Percentiles rank a stretch among this genome's conserved stretches.
Conservation (phyloP, 805 yeast genomes). For the Monosporozyma aerobia region DNA sequence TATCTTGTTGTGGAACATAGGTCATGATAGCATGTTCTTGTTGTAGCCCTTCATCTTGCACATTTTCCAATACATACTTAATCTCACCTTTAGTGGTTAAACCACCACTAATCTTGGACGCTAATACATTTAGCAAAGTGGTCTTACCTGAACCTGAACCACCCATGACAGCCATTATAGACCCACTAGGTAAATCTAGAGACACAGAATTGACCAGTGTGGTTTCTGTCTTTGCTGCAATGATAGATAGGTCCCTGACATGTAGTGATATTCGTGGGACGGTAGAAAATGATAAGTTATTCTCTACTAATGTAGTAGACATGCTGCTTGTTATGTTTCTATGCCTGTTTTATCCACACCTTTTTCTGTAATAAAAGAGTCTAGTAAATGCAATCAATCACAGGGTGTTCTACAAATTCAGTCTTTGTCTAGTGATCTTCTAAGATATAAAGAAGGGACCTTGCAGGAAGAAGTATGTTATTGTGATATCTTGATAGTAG, state of each 20-base stretch:
- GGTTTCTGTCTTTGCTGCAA: slow-evolving; percentile 25
- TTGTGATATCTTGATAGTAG: no score
- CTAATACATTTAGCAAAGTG: slow-evolving; percentile 58
- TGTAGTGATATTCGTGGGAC: slow-evolving; percentile 18
- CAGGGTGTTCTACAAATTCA: no score
- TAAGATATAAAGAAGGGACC: no score
- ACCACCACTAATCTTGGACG: slow-evolving; percentile 39
- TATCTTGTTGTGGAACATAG: slow-evolving; percentile 70
- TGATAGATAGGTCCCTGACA: slow-evolving; percentile 21
- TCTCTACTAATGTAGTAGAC: slow-evolving; percentile 14
- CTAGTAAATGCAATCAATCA: no score
- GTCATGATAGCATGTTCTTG: slow-evolving; percentile 29
- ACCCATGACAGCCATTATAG: slow-evolving; percentile 73
- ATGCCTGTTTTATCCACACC: no score
- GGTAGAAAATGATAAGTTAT: slow-evolving; percentile 16
- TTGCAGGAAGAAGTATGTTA: no score
- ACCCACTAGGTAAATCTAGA: slow-evolving; percentile 49
- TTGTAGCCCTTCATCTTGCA: background rate
- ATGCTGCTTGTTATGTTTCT: background rate
- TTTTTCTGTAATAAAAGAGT: no score
- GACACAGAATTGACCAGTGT: slow-evolving; percentile 43
- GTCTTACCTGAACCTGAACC: slow-evolving; percentile 88
- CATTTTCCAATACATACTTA: slow-evolving; percentile 19
- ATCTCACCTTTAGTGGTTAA: slow-evolving; percentile 38
- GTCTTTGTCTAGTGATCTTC: no score